Base-by-base conservation (phyloP, 768 basidiomycete genomes). In the Trametes maxima region DNA sequence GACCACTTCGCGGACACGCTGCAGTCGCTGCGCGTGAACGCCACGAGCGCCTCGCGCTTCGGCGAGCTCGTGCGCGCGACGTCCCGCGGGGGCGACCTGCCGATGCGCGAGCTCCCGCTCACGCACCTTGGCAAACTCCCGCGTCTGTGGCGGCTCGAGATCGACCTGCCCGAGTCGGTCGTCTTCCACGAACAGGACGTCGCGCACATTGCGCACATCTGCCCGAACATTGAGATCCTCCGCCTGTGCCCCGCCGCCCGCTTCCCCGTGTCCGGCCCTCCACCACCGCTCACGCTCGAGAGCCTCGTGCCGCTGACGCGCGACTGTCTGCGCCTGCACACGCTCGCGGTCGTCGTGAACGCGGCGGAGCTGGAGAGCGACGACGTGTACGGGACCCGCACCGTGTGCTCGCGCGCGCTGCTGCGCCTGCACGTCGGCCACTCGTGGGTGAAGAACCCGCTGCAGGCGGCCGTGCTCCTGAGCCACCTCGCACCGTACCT, bases 31-130 rank as follows among this genome's bases (percentile, higher is more conserved):
- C 81, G 82, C 57, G 79, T 92, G 63, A 75, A 80, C 22, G 87
- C 89, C 6, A 86, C 85, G 0, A 85, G 88, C 17, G 82, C 87
- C 22, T 85, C 85, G n/a, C 84, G 90, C 56, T 95, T 92, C 78
- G 81, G 83, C 4, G 92, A 95, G 63, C 82, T 95, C 47, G 84
- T 90, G 51, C 86, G 92, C 56, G 89, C 91, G 10, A 87, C 89
- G 5, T 80, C 86, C 33, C 80, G 87, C 63, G 84, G 79, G 19
- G 78, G 75, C 12, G 89, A 89, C 63, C 79, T 83, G 22, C 80
- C 86, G 13, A 78, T 82, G 48, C 80, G 79, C 33, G 82, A 82
- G 58, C 82, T 92, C 24, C 81, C 87, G 17, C 79, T 92, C 54
- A 82, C 86, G 63, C 74, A 82, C 59, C 72, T 92, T 24, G 75